Percentiles rank a stretch among this genome's conserved stretches.
These are phyloP conservation scores for Scleroderma bovista DNA, from an alignment of 768 basidiomycete genomes.

Conservation along the genomic window DNA sequence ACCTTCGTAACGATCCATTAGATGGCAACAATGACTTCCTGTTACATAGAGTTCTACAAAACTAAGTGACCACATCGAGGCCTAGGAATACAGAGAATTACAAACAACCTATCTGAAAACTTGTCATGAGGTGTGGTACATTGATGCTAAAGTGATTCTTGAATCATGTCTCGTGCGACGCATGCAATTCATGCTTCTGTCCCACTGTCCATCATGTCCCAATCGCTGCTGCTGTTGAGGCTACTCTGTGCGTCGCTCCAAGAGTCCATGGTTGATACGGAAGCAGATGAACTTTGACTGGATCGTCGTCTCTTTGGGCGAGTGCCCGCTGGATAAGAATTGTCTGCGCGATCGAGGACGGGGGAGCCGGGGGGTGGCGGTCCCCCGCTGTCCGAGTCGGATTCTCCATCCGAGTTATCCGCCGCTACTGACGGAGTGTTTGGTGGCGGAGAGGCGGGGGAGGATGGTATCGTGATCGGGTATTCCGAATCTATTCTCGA, in stretches of 20 bases:
- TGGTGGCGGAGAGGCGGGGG: conserved; percentile 11
- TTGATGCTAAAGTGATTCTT: not conserved
- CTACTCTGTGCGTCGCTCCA: conserved; percentile 27
- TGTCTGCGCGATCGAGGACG: not conserved
- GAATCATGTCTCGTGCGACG: too few relatives aligned
- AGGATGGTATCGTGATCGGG: conserved; percentile 20
- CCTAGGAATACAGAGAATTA: too few relatives aligned
- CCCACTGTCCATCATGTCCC: conserved; percentile 18
- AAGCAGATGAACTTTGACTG: not conserved
- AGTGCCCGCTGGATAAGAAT: not conserved
- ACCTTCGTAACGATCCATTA: too few relatives aligned
- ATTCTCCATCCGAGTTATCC: conserved; percentile 3
- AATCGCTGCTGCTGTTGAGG: conserved; percentile 7
- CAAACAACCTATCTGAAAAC: too few relatives aligned
- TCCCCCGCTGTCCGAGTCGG: conserved; percentile 12
- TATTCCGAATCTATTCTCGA: conserved; percentile 20
- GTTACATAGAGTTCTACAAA: too few relatives aligned
- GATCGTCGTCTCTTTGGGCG: not conserved
- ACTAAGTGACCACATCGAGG: too few relatives aligned
- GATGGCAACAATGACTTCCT: too few relatives aligned
- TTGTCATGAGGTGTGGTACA: conserved; percentile 3
- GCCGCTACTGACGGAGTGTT: conserved; percentile 5
- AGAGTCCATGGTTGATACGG: conserved; percentile 11
- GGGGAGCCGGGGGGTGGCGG: not conserved
- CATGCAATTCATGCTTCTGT: too few relatives aligned